Base-by-base conservation (phyloP, 495 filamentous ascomycete genomes). In the Podospora pseudoanserina region DNA sequence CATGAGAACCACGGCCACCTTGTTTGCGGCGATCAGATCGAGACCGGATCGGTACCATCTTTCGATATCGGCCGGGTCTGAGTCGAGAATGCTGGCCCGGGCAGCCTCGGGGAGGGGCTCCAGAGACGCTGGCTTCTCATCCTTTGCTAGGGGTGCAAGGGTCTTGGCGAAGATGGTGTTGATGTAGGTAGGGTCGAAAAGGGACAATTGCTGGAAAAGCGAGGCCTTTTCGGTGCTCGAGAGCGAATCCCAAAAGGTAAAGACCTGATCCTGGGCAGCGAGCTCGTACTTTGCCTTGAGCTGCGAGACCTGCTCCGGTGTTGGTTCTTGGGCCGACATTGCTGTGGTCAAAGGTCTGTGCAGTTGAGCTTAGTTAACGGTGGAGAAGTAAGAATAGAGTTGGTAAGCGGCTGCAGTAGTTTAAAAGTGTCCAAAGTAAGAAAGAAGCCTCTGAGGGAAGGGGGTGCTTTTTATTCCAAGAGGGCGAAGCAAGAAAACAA, bases 1-100 rank as follows among this genome's bases (percentile, higher is more conserved):
- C 90, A 99, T 93, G 74, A 99, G 83, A 34, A 99, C 93, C 30
- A 99, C 95, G 11, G 89, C 96, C 34, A 97, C 95, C 79, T 94
- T 91, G 82, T 94, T 94, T 73, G 89, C 84, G 15, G 91, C 89
- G 70, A 97, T 95, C 73, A 93, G 79, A 75, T 93, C 88, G 65
- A 98, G 81, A 57, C 95, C 95, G n/a, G 84, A 79, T 63, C 92
- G 77, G 72, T 96, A 93, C 93, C 94, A 99, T 77, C 82, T 84
- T 68, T 93, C 84, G 65, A 97, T 86, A 71, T 94, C 92, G 60
- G 88, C 85, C 49, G 87, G 78, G 72, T 92, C 87, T 67, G 93
- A 96, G 80, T 98, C 95, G 72, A 97, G 86, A 72, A 97, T 92
- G 57, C 93, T 97, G 32, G 94, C 94, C 39, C 87, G 91, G 16